These are phyloP conservation scores for Xylaria sp. DNA, from an alignment of 495 filamentous ascomycete species.

Conservation along the genomic window DNA sequence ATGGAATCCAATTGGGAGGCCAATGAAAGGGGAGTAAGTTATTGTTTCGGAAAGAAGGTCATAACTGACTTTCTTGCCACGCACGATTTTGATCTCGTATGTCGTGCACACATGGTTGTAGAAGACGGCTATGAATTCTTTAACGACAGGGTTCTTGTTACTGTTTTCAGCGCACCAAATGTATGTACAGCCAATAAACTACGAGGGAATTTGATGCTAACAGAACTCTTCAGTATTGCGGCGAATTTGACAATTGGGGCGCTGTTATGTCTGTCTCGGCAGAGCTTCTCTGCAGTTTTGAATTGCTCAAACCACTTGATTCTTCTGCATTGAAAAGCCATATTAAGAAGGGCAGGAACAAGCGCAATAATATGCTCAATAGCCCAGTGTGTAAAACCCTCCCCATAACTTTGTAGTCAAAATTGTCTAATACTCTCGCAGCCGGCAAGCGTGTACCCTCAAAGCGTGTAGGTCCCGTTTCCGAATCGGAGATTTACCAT, in stretches of 20 bases:
- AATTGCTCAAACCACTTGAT: slow-evolving; percentile 94
- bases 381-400: slow-evolving; percentile 75
- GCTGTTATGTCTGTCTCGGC: slow-evolving; percentile 97
- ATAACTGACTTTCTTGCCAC: slow-evolving; percentile 95
- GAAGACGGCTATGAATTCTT: slow-evolving; percentile 99
- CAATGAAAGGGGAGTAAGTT: slow-evolving; percentile 96
- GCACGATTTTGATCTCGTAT: slow-evolving; percentile 97
- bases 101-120: slow-evolving; percentile 98
- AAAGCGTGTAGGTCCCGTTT: slow-evolving; percentile 54
- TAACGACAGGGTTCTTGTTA: slow-evolving; percentile 92
- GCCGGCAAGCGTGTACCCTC: slow-evolving; percentile 56
- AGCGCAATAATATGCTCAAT: slow-evolving; percentile 87
- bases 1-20: slow-evolving; percentile 99
- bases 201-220: not conserved
- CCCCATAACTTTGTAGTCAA: not conserved
- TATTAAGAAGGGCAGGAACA: slow-evolving; percentile 97
- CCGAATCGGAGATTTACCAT: slow-evolving; percentile 14
- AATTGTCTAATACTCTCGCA: slow-evolving; percentile 35
- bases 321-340: slow-evolving; percentile 97
- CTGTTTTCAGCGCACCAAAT: slow-evolving; percentile 97
- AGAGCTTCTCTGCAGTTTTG: slow-evolving; percentile 95
- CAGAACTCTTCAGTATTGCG: slow-evolving; percentile 75
- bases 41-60: slow-evolving; percentile 98
- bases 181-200: slow-evolving; percentile 61
- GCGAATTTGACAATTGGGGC: slow-evolving; percentile 99